Evolutionary conservation across 257 asterid genomes (phyloP).

Genomic region (Rauvolfia tetraphylla): DNA sequence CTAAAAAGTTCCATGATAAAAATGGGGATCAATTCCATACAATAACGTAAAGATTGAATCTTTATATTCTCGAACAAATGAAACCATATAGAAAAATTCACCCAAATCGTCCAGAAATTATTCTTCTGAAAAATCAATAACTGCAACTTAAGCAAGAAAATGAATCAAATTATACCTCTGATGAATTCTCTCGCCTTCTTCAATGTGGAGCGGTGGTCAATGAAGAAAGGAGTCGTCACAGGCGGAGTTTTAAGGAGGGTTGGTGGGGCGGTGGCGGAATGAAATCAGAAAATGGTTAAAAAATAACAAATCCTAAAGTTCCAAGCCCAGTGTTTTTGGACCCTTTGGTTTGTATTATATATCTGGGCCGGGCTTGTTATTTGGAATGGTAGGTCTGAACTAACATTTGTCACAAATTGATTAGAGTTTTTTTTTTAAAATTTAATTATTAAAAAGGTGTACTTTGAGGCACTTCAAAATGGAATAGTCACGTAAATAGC

Average conservation of each 20-base stretch:
- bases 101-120: neutral
- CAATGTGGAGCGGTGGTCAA: neutral
- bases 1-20: neutral
- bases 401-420: too few relatives aligned
- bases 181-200: neutral
- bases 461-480: too few relatives aligned
- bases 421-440: too few relatives aligned
- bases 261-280: neutral
- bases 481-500: too few relatives aligned
- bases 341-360: neutral
- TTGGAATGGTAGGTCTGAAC: neutral
- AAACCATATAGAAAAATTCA: neutral
- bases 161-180: neutral
- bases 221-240: too few relatives aligned
- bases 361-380: neutral
- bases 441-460: too few relatives aligned
- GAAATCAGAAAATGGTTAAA: neutral
- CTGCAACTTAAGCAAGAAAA: neutral
- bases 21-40: neutral
- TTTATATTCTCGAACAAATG: neutral
- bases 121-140: neutral
- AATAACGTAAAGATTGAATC: neutral
- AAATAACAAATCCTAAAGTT: neutral
- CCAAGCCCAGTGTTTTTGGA: neutral
- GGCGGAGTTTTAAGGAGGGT: neutral